Percentiles rank a stretch among this genome's conserved stretches.
Conservation (phyloP, 257 asterid species). For the Solanum pennellii region DNA sequence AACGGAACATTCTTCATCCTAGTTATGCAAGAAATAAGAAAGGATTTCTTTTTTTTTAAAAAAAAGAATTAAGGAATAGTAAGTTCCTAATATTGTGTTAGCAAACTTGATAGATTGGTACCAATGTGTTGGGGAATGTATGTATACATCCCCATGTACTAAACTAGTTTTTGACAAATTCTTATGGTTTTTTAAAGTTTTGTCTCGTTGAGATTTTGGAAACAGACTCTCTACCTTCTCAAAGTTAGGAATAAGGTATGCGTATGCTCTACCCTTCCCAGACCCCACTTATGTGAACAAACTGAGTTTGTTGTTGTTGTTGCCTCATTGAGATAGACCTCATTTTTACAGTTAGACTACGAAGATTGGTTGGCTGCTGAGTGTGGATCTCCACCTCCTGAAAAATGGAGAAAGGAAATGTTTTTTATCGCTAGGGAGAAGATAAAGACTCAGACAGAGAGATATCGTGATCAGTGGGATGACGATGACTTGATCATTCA, state of each 20-base stretch:
- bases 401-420: slow-evolving; percentile 82
- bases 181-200: neutral
- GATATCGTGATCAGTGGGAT: slow-evolving; percentile 75
- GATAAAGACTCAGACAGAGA: slow-evolving; percentile 40
- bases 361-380: slow-evolving; percentile 72
- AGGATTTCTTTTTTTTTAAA: neutral
- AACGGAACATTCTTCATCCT: neutral
- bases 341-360: slow-evolving; percentile 60
- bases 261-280: neutral
- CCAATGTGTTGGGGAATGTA: neutral
- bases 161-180: neutral
- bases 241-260: neutral
- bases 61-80: neutral
- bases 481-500: slow-evolving; percentile 46
- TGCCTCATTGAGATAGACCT: neutral
- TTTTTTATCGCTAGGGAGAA: slow-evolving; percentile 38
- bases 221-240: neutral
- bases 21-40: neutral
- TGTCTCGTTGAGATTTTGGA: neutral
- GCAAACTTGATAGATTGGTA: neutral
- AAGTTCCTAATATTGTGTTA: neutral
- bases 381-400: slow-evolving; percentile 37
- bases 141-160: neutral
- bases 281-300: neutral
- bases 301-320: neutral